phyloP scores from a whole-genome alignment of 2,329 filamentous ascomycete genomes.

The Ascochyta rabiei region DNA sequence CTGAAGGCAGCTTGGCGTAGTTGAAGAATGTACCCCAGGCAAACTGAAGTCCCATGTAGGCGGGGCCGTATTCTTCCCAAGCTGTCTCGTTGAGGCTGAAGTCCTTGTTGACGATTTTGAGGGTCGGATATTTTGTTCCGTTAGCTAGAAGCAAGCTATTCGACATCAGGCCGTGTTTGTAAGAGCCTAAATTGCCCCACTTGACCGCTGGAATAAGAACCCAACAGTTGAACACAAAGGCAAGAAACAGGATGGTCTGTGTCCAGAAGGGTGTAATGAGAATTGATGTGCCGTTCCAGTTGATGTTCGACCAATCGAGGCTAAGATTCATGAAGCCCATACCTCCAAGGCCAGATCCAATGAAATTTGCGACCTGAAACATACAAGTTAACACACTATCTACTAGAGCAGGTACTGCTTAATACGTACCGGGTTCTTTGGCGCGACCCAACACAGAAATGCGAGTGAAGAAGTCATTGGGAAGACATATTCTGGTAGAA shows the following conservation, averaged over 20 bases:
- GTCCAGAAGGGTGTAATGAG: slow-evolving; percentile 65
- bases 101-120: slow-evolving; percentile 51
- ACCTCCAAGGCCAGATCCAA: slow-evolving; percentile 65
- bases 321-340: slow-evolving; percentile 67
- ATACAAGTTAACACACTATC: background rate
- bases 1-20: slow-evolving; percentile 64
- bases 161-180: slow-evolving; percentile 62
- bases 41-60: slow-evolving; percentile 64
- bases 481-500: slow-evolving; percentile 66
- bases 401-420: no score
- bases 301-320: slow-evolving; percentile 66
- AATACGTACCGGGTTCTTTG: slow-evolving; percentile 54
- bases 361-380: slow-evolving; percentile 58
- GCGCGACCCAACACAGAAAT: slow-evolving; percentile 69
- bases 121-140: slow-evolving; percentile 55
- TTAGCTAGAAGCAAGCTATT: slow-evolving; percentile 61
- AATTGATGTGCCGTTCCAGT: slow-evolving; percentile 49
- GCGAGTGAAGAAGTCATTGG: slow-evolving; percentile 65
- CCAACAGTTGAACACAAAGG: slow-evolving; percentile 64
- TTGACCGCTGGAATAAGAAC: slow-evolving; percentile 64
- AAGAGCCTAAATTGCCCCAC: slow-evolving; percentile 61
- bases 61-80: slow-evolving; percentile 56
- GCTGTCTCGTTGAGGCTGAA: slow-evolving; percentile 58
- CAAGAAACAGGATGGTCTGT: slow-evolving; percentile 61
- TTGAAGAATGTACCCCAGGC: slow-evolving; percentile 67